These are phyloP conservation scores for Psilocybe sp. DNA, from an alignment of 768 basidiomycete species.

Conservation along the genomic window DNA sequence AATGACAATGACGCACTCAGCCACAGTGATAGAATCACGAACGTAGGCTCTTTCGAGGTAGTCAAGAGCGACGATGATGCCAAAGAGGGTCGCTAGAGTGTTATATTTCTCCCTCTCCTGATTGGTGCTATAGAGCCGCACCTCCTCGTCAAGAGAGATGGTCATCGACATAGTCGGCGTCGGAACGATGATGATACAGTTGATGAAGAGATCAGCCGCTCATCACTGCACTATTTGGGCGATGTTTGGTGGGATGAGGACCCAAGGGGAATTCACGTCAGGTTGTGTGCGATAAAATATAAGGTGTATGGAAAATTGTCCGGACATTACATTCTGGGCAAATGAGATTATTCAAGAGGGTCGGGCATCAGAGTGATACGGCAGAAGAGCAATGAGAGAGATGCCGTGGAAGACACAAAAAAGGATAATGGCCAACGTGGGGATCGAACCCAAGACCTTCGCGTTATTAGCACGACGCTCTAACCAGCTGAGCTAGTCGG, in stretches of 20 bases:
- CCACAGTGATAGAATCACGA: conserved; percentile 85
- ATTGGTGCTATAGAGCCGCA: conserved; percentile 82
- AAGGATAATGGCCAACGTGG: conserved; percentile 59
- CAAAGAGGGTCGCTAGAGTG: conserved; percentile 85
- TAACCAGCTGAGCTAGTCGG: conserved; percentile 94
- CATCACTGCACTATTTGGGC: too few relatives aligned
- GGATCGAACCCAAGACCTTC: conserved; percentile 83
- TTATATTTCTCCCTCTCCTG: conserved; percentile 88
- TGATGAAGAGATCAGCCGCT: background rate
- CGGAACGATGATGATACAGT: background rate
- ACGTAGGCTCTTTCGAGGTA: conserved; percentile 96
- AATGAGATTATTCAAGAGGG: too few relatives aligned
- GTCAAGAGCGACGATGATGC: conserved; percentile 87
- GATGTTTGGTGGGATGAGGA: too few relatives aligned
- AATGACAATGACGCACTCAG: conserved; percentile 63
- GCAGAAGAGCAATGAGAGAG: background rate
- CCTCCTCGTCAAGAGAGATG: conserved; percentile 80
- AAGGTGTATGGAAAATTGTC: too few relatives aligned
- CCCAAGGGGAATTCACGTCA: too few relatives aligned
- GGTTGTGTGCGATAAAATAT: too few relatives aligned
- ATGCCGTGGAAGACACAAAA: background rate
- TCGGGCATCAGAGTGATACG: background rate
- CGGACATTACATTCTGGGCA: too few relatives aligned
- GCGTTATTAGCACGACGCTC: conserved; percentile 88
- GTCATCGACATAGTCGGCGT: conserved; percentile 10